phyloP scores from a whole-genome alignment of 1,284 basidiomycete species.

The Puccinia horiana region DNA sequence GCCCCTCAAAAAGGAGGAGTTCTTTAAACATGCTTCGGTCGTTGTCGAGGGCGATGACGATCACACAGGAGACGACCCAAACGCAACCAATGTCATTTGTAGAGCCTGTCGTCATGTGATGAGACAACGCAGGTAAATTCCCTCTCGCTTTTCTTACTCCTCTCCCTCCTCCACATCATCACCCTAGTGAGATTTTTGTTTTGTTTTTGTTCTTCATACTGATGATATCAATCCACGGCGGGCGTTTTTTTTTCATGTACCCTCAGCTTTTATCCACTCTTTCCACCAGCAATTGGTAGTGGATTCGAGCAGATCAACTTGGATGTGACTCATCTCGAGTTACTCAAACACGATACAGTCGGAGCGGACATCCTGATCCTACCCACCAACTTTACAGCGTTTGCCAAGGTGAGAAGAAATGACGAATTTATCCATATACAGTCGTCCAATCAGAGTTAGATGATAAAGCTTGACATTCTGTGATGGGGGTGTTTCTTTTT shows the following conservation, averaged over 20 bases:
- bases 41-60: conserved; percentile 55
- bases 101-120: conserved; percentile 77
- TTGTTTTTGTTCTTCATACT: not conserved
- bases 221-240: not conserved
- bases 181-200: not conserved
- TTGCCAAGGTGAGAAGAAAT: conserved; percentile 38
- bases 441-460: no score
- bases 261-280: conserved; percentile 86
- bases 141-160: conserved; percentile 49
- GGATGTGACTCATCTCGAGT: conserved; percentile 61
- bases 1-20: conserved; percentile 82
- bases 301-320: conserved; percentile 68
- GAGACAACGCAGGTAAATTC: conserved; percentile 74
- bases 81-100: conserved; percentile 72
- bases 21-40: conserved; percentile 65
- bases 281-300: conserved; percentile 77
- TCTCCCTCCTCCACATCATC: not conserved
- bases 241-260: not conserved
- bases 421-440: not conserved
- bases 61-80: conserved; percentile 59
- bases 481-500: not conserved
- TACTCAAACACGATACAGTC: conserved; percentile 53
- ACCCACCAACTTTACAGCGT: conserved; percentile 45
- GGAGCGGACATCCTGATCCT: conserved; percentile 40
- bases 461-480: no score